Conservation (phyloP, 805 yeast genomes). For the Komagataella phaffii region DNA sequence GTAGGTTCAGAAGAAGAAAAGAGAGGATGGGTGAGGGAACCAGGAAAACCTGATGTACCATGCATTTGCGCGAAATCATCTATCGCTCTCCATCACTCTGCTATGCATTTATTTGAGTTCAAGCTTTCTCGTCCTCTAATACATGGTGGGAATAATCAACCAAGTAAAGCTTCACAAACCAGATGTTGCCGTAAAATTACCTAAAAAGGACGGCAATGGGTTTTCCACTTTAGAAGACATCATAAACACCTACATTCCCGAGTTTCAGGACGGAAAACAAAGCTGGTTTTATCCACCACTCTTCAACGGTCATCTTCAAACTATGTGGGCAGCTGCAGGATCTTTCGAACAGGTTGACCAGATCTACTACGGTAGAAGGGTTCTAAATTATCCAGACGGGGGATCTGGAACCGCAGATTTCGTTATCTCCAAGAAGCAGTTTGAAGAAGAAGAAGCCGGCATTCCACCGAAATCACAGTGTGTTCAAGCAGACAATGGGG, state of each 20-base stretch:
- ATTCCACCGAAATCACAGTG: conserved; percentile 9
- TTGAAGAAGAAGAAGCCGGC: conserved; percentile 3
- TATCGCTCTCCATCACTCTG: not conserved
- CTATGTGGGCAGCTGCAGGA: conserved; percentile 50
- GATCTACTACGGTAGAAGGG: conserved; percentile 64
- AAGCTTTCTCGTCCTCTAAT: not conserved
- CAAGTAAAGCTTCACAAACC: conserved; percentile 1
- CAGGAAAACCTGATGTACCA: not conserved
- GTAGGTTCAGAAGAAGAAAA: not conserved
- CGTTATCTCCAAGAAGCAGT: conserved; percentile 30
- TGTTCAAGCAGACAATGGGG: conserved; percentile 11
- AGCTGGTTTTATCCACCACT: conserved; percentile 50
- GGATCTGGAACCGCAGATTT: conserved; percentile 69
- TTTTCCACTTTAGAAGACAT: conserved; percentile 8
- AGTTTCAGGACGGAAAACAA: conserved; percentile 29
- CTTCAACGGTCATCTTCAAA: conserved; percentile 68
- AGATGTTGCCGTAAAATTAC: conserved; percentile 6
- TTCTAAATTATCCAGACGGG: conserved; percentile 45
- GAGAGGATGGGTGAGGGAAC: not conserved
- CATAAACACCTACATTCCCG: conserved; percentile 22
- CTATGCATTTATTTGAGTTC: not conserved
- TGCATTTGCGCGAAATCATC: not conserved
- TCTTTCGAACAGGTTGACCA: conserved; percentile 35
- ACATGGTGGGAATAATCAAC: not conserved
- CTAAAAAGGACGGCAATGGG: conserved; percentile 2